A percentile compares a stretch with the other conserved stretches of the same genome.
phyloP scores from a whole-genome alignment of 2,329 filamentous ascomycete genomes.

The Diaporthe sp. region DNA sequence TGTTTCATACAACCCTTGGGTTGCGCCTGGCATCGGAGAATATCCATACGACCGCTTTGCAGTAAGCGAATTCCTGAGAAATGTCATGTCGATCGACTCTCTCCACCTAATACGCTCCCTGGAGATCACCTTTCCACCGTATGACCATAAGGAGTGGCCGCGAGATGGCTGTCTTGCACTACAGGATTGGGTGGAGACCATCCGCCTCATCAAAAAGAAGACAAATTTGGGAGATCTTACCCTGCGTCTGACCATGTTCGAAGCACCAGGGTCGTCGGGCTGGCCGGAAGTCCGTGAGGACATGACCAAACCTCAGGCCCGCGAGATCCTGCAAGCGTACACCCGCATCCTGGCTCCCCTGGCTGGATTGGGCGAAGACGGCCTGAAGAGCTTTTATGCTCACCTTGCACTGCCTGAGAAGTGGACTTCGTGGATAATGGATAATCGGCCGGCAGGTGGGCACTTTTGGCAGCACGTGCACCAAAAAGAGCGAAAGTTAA shows the following conservation, averaged over 20 bases:
- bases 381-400: not conserved
- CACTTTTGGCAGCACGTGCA: not conserved
- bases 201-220: not conserved
- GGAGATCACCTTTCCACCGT: not conserved
- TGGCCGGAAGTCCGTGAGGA: no score
- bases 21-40: rapidly evolving
- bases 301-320: not conserved
- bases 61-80: not conserved
- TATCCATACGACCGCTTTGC: not conserved
- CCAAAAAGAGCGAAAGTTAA: not conserved
- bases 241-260: not conserved
- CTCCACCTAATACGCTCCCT: not conserved
- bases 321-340: not conserved
- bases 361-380: not conserved
- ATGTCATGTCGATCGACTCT: not conserved
- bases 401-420: not conserved
- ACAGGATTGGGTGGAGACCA: not conserved
- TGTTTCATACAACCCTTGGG: not conserved
- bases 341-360: not conserved
- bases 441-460: not conserved
- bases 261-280: not conserved
- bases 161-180: not conserved
- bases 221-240: not conserved
- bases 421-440: not conserved
- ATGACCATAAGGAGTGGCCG: not conserved